Evolutionary conservation across 2,329 filamentous ascomycete species (phyloP), one percentile per base, ranked within the genome.

Genomic region (Nemania abortiva): DNA sequence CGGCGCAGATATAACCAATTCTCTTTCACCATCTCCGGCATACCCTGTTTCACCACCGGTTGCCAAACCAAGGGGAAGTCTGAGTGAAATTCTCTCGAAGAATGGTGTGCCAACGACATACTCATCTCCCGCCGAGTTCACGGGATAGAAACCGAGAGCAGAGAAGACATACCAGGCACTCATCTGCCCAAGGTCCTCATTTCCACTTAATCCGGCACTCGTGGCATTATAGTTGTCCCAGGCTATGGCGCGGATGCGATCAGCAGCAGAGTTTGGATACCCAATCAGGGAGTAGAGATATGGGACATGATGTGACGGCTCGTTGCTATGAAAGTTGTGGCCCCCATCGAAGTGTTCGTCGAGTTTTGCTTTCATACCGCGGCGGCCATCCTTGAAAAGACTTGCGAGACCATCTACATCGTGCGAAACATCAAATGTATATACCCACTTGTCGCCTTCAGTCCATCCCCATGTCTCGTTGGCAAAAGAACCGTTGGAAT

Each of bases 131-230:
- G 82, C 82, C 0, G 83, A 79, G 65, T 85, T 82, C 47, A 84
- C 77, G 0, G 83, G 83, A 68, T 85, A 85, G 72, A 85, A 84
- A 0, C 83, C 83, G 10, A 85, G 71, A 4, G 83, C 81, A 0
- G 82, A 83, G 63, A 85, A 84, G 4, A 85, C 74, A 61, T 84
- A 85, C 83, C 83, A 85, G 0, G 83, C 82, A 67, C 82, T 85
- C 83, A 85, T 85, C 76, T 85, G 83, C 1, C 83, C 83, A 3
- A 85, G 74, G 70, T 85, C 83, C 68, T 85, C 84, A 68, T 85
- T 85, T 0, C 84, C 84, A 39, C 81, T 81, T 0, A 85, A 70
- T 0, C 84, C 83, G 0, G 81, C 79, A 45, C 82, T 81, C 0
- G 83, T 85, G 9, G 82, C 80, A 47, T 85, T 85, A 56, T 84